Evolutionary conservation across 192 early-diverging fungal species (phyloP), one percentile per base, ranked within the genome.

Genomic region (Backusella tuberculispora): DNA sequence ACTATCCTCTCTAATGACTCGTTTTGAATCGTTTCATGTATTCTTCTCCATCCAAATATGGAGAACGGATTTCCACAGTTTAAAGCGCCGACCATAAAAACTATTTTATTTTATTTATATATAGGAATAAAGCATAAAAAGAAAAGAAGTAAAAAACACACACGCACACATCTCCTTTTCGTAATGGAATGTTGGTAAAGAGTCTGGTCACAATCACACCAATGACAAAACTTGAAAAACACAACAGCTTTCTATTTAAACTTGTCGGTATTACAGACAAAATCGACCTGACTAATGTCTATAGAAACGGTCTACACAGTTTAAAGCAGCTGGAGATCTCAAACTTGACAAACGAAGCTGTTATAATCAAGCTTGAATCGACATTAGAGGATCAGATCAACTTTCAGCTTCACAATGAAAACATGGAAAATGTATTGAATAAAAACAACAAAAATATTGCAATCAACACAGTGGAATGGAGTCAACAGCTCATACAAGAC

Each of bases 331-430:
- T 96, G 68, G 83, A 88, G 73, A 81, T 96, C 63, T 83, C 87
- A 38, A 95, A 95, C 81, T 76, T 86, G 19, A 89, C 88, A 34
- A 69, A 75, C n/a, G 73, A 80, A 38, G 78, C 71, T 60, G 78
- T 95, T 12, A 73, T 86, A 6, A 87, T 95, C 37, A 92, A 93
- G 73, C 78, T 95, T 73, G 83, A 92, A 65, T 92, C 92, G 7
- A 95, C 92, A 76, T 83, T 95, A n/a, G 86, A 91, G 5, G 70
- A 76, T 13, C 94, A 96, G 71, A 88, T 96, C 40, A 87, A 88
- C 14, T 96, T 95, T 80, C 95, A 96, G 78, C 87, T 93, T 19
- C 81, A 86, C n/a, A 96, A 96, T 81, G 95, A 95, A 74, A 96
- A 96, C 73, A 82, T 82, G 13, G 83, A 83, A n/a, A 85, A 87